Conservation (phyloP, 1,284 basidiomycete species). For the Neonothopanus nambi region DNA sequence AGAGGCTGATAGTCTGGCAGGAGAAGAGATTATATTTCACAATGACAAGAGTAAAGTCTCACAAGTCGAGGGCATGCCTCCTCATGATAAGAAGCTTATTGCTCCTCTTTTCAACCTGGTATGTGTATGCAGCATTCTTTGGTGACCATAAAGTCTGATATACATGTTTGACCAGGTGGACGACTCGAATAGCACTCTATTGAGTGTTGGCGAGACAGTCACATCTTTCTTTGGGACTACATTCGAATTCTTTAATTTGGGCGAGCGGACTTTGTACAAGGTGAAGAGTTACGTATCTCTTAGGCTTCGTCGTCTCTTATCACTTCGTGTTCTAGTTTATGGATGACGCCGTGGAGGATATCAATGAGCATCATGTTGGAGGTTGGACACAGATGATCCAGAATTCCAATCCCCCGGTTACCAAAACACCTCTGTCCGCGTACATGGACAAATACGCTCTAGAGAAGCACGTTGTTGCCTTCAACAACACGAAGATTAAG, state of each 20-base stretch:
- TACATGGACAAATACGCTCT: conserved; percentile 81
- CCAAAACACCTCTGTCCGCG: conserved; percentile 75
- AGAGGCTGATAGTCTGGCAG: conserved; percentile 64
- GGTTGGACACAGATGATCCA: conserved; percentile 86
- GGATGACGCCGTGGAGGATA: conserved; percentile 79
- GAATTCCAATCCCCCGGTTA: conserved; percentile 72
- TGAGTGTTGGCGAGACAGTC: conserved; percentile 72
- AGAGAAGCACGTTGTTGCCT: conserved; percentile 64
- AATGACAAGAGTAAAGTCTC: conserved; percentile 69
- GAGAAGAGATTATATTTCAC: conserved; percentile 67
- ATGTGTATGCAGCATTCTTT: conserved; percentile 31
- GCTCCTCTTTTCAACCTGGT: conserved; percentile 85
- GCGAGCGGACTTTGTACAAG: conserved; percentile 71
- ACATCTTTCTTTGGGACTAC: conserved; percentile 81
- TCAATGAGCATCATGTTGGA: conserved; percentile 85
- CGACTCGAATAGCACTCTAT: conserved; percentile 75
- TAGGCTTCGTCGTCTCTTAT: background rate
- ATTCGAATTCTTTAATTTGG: conserved; percentile 80
- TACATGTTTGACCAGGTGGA: conserved; percentile 55
- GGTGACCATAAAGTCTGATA: background rate
- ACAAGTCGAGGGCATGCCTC: conserved; percentile 60
- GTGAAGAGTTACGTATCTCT: conserved; percentile 33
- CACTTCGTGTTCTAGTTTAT: conserved; percentile 37
- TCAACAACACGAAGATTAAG: conserved; percentile 73
- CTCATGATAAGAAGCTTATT: conserved; percentile 56